Evolutionary conservation across 2,329 filamentous ascomycete species (phyloP).

Genomic region (Chalaropsis ovoidea): DNA sequence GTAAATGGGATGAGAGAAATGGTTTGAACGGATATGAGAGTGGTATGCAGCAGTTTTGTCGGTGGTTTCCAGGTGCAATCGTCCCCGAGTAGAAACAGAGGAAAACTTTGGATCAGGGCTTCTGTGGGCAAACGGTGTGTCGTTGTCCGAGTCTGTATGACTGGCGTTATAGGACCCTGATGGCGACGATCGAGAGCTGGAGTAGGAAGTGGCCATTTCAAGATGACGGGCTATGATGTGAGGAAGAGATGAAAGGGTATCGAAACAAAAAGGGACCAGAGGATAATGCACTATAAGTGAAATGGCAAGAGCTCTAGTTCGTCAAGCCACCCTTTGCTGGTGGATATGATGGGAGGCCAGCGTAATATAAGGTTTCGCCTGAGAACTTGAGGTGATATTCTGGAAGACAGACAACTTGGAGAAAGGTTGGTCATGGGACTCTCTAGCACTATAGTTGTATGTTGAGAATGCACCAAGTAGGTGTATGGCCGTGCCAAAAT

Average conservation of each 20-base stretch:
- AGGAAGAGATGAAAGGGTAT: background rate
- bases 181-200: slow-evolving; percentile 19
- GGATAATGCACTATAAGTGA: background rate
- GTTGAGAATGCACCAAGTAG: background rate
- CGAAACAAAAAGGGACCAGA: background rate
- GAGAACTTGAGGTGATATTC: background rate
- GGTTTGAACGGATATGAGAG: slow-evolving; percentile 4
- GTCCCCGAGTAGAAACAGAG: background rate
- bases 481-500: background rate
- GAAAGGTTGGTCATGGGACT: slow-evolving; percentile 16
- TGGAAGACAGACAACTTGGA: slow-evolving; percentile 10
- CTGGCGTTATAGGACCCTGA: slow-evolving; percentile 17
- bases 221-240: background rate
- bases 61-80: background rate
- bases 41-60: background rate
- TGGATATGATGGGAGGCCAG: background rate
- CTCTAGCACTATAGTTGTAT: background rate
- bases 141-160: slow-evolving; percentile 22
- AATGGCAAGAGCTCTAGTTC: background rate
- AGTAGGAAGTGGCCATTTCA: slow-evolving; percentile 20
- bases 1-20: slow-evolving; percentile 15
- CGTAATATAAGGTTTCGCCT: background rate
- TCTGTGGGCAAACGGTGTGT: slow-evolving; percentile 21
- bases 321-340: background rate
- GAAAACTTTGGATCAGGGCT: slow-evolving; percentile 16